Evolutionary conservation across 441 rosid genomes (phyloP).

Genomic region (Erysimum cheiri): DNA sequence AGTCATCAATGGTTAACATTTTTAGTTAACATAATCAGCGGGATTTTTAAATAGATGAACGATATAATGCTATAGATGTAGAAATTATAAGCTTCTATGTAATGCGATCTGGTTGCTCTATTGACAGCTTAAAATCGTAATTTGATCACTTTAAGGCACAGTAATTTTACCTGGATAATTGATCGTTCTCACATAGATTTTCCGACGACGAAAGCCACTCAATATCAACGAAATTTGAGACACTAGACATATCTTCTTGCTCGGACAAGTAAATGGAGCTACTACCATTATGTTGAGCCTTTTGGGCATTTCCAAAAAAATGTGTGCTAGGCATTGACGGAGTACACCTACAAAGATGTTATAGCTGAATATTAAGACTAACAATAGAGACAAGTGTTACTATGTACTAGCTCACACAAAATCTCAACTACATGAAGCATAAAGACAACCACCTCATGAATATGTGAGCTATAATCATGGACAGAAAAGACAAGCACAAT

Average conservation of each 20-base stretch:
- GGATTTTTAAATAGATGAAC: neutral
- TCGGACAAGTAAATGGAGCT: conserved; percentile 54
- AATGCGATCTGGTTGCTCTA: conserved; percentile 4
- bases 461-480: conserved; percentile 8
- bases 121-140: neutral
- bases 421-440: conserved; percentile 16
- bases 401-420: conserved; percentile 4
- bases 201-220: conserved; percentile 92
- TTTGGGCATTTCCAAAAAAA: conserved; percentile 70
- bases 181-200: conserved; percentile 82
- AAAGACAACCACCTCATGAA: conserved; percentile 16
- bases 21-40: conserved; percentile 5
- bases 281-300: conserved; percentile 54
- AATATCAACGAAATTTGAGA: conserved; percentile 86
- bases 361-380: conserved; percentile 14
- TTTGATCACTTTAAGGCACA: conserved; percentile 2
- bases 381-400: conserved; percentile 4
- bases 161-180: conserved; percentile 67
- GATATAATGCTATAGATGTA: neutral
- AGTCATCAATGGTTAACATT: neutral
- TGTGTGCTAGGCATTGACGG: conserved; percentile 72
- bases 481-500: neutral
- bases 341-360: conserved; percentile 55
- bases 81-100: neutral
- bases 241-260: conserved; percentile 60